A percentile compares a stretch with the other conserved stretches of the same genome.
Conservation (phyloP, 2,329 filamentous ascomycete species). For the Penicillium brasilianum region DNA sequence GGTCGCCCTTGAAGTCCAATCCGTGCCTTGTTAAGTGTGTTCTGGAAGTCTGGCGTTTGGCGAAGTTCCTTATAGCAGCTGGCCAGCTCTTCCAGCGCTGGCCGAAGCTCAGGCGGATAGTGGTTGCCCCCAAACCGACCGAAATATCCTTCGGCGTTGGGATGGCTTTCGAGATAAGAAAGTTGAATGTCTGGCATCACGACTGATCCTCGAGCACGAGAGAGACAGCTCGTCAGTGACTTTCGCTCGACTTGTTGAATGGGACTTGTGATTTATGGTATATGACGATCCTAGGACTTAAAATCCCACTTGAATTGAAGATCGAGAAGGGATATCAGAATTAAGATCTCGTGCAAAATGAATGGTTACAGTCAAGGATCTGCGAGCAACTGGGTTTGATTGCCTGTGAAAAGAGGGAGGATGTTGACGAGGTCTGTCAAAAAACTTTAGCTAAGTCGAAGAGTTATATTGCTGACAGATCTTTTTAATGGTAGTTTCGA, state of each 20-base stretch:
- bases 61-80: slow-evolving; percentile 20
- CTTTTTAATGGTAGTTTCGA: not conserved
- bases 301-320: not conserved
- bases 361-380: not conserved
- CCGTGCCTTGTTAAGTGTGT: slow-evolving; percentile 15
- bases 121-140: slow-evolving; percentile 21
- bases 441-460: not conserved
- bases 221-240: not conserved
- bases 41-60: slow-evolving; percentile 20
- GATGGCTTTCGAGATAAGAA: slow-evolving; percentile 14
- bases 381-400: not conserved
- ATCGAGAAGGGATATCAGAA: not conserved
- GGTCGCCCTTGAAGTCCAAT: slow-evolving; percentile 24
- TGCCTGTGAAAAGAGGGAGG: not conserved
- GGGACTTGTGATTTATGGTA: not conserved
- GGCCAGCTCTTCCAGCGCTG: slow-evolving; percentile 22
- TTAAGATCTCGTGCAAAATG: not conserved
- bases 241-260: not conserved
- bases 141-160: slow-evolving; percentile 15
- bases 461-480: not conserved
- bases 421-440: not conserved
- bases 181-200: not conserved
- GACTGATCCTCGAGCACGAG: not conserved
- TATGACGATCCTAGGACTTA: not conserved
- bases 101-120: slow-evolving; percentile 19